These are phyloP conservation scores for Tanacetum coccineum DNA, from an alignment of 129 eudicot genomes.

Conservation along the genomic window DNA sequence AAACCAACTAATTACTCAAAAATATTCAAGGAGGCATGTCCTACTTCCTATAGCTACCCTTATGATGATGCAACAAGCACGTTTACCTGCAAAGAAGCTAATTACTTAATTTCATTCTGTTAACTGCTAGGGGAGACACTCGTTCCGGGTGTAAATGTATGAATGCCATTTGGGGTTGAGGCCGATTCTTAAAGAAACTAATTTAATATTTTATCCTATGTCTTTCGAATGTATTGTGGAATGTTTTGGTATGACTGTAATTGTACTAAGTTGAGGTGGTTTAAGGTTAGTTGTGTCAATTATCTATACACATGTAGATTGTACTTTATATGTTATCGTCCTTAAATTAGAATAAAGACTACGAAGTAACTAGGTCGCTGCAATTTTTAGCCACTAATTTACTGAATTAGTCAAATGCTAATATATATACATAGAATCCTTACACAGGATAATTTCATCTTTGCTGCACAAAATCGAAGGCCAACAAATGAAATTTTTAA, in stretches of 20 bases:
- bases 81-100: slow-evolving; percentile 43
- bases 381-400: neutral
- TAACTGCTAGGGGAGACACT: neutral
- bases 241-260: neutral
- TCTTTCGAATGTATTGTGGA: neutral
- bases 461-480: neutral
- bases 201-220: neutral
- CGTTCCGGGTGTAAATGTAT: neutral
- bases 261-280: slow-evolving; percentile 8
- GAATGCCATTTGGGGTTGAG: neutral
- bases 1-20: slow-evolving; percentile 38
- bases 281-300: neutral
- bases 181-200: neutral
- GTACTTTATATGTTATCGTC: neutral
- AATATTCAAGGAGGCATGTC: slow-evolving; percentile 45
- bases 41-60: slow-evolving; percentile 48
- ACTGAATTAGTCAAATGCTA: neutral
- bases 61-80: slow-evolving; percentile 47
- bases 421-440: neutral
- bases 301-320: neutral
- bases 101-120: slow-evolving; percentile 39
- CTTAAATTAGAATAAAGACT: neutral
- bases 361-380: neutral
- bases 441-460: neutral
- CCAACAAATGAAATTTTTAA: neutral